Evolutionary conservation across 169 alveolate genomes (phyloP).

Genomic region (Perkinsus olseni): DNA sequence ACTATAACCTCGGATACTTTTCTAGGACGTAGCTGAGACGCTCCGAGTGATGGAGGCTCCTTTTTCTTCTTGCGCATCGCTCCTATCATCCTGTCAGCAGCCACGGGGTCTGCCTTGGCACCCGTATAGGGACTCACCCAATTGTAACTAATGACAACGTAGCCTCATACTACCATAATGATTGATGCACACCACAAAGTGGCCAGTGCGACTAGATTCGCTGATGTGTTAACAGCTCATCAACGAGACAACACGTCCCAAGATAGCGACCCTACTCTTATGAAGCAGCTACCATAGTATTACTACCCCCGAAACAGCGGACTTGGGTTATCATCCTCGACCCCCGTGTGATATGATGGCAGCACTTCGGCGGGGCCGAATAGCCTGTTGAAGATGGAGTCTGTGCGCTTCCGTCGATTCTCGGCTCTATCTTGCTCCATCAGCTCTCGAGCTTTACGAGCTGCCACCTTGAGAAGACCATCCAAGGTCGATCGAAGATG

Average conservation of each 20-base stretch:
- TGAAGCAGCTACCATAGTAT: too few relatives aligned
- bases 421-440: not conserved
- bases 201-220: too few relatives aligned
- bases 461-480: not conserved
- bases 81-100: not conserved
- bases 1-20: too few relatives aligned
- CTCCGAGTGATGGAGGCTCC: too few relatives aligned
- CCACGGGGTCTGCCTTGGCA: not conserved
- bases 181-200: too few relatives aligned
- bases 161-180: too few relatives aligned
- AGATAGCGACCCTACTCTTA: too few relatives aligned
- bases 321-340: not conserved
- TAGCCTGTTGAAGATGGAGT: not conserved
- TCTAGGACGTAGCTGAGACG: too few relatives aligned
- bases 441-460: not conserved
- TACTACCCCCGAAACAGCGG: not conserved
- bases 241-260: too few relatives aligned
- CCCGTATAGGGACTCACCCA: not conserved
- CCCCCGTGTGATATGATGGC: not conserved
- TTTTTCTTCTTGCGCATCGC: not conserved
- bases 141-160: not conserved
- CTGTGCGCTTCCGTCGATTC: not conserved
- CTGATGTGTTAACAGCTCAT: too few relatives aligned
- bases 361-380: not conserved
- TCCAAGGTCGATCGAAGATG: not conserved